Evolutionary conservation across 1,284 basidiomycete species (phyloP).

Genomic region (Mycena citricolor): DNA sequence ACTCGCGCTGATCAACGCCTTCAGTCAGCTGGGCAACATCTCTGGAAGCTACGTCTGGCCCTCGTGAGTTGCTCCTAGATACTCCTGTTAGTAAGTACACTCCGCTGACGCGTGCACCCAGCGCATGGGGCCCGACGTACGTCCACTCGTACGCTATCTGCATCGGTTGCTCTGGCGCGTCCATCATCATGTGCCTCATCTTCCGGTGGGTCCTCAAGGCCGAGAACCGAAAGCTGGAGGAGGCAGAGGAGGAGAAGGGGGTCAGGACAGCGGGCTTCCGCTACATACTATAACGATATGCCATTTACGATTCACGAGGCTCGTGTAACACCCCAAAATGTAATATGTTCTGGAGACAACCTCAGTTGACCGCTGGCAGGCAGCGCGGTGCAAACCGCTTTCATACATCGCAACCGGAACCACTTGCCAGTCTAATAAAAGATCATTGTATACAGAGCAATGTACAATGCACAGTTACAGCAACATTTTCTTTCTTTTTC

Average conservation of each 20-base stretch:
- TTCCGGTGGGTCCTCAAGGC: constrained; percentile 39
- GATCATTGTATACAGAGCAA: too few species aligned
- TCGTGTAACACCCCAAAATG: too few species aligned
- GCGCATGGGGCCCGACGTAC: constrained; percentile 44
- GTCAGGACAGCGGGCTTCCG: constrained; percentile 37
- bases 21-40: constrained; percentile 68
- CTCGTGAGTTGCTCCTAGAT: too few species aligned
- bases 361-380: too few species aligned
- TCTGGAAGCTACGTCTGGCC: constrained; percentile 37
- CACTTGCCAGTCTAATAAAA: too few species aligned
- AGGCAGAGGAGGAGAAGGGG: constrained; percentile 33
- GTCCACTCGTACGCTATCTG: constrained; percentile 46
- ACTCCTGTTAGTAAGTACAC: too few species aligned
- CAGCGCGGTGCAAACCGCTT: too few species aligned
- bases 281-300: constrained; percentile 35
- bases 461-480: too few species aligned
- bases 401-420: too few species aligned
- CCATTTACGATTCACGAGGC: background rate
- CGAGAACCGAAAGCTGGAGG: constrained; percentile 35
- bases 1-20: constrained; percentile 68
- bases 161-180: constrained; percentile 41
- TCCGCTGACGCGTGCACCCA: constrained; percentile 18
- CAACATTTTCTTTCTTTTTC: too few species aligned
- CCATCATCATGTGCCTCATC: constrained; percentile 48
- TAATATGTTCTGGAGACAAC: too few species aligned